Evolutionary conservation across 2,329 filamentous ascomycete species (phyloP).

Genomic region (Aureobasidium sp.): DNA sequence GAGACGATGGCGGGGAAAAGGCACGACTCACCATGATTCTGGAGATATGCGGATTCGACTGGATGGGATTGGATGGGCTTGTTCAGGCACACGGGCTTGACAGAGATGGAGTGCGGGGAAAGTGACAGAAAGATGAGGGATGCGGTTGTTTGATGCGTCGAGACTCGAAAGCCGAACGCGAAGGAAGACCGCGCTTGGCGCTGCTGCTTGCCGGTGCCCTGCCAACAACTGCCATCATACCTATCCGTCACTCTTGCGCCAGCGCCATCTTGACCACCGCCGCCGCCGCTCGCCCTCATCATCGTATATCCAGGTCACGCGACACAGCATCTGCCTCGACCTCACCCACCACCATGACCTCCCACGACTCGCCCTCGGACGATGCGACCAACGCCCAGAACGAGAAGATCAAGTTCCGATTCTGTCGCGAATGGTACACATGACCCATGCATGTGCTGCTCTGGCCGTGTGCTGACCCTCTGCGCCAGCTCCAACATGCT

Average conservation of each 20-base stretch:
- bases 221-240: neutral
- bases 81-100: neutral
- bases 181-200: neutral
- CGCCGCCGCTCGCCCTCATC: neutral
- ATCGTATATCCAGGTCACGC: neutral
- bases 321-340: neutral
- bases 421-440: conserved; percentile 87
- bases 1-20: neutral
- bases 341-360: conserved; percentile 21
- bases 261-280: neutral
- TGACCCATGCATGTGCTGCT: neutral
- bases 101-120: neutral
- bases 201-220: neutral
- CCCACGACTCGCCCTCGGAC: conserved; percentile 27
- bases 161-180: neutral
- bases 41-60: neutral
- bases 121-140: neutral
- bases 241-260: neutral
- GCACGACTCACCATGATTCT: conserved; percentile 6
- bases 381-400: conserved; percentile 33
- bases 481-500: conserved; percentile 77
- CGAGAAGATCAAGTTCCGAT: conserved; percentile 88
- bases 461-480: neutral
- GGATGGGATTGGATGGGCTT: conserved; percentile 1
- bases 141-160: neutral